Percentiles rank a stretch among this genome's conserved stretches.
These are phyloP conservation scores for Carex arenaria DNA, from an alignment of 202 grass and related monocot species.

Conservation along the genomic window DNA sequence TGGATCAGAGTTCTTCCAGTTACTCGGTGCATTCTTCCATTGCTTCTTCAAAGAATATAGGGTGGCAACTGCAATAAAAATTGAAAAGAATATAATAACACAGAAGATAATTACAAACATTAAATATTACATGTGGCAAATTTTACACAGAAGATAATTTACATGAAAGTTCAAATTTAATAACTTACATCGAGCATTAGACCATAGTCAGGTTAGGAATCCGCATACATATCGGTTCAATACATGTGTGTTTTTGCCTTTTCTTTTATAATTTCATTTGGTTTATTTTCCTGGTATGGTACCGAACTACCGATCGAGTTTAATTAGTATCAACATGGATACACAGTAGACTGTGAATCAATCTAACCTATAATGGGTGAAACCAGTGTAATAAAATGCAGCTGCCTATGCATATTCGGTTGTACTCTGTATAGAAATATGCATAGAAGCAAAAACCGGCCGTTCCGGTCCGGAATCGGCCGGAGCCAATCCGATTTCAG, in stretches of 20 bases:
- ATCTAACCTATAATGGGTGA: neutral
- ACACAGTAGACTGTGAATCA: neutral
- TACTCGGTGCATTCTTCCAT: slow-evolving; percentile 48
- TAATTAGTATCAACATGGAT: neutral
- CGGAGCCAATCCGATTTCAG: too few species aligned
- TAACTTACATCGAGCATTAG: too few species aligned
- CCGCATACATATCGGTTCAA: neutral
- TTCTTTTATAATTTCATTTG: neutral
- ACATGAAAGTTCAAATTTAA: neutral
- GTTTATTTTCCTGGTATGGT: neutral
- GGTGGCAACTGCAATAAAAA: slow-evolving; percentile 29
- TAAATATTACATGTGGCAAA: neutral
- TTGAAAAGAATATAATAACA: neutral
- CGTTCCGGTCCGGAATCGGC: too few species aligned
- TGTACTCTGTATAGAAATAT: too few species aligned
- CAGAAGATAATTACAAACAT: neutral
- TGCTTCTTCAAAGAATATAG: slow-evolving; percentile 47
- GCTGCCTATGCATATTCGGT: too few species aligned
- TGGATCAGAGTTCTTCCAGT: slow-evolving; percentile 58
- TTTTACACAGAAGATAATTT: too few species aligned
- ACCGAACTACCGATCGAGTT: too few species aligned
- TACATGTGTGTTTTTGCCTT: too few species aligned
- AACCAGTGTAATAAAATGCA: too few species aligned
- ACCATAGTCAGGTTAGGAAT: neutral
- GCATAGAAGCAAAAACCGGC: too few species aligned